Conservation (phyloP, 352 stramenopile species). For the Phytophthora ohioensis region DNA sequence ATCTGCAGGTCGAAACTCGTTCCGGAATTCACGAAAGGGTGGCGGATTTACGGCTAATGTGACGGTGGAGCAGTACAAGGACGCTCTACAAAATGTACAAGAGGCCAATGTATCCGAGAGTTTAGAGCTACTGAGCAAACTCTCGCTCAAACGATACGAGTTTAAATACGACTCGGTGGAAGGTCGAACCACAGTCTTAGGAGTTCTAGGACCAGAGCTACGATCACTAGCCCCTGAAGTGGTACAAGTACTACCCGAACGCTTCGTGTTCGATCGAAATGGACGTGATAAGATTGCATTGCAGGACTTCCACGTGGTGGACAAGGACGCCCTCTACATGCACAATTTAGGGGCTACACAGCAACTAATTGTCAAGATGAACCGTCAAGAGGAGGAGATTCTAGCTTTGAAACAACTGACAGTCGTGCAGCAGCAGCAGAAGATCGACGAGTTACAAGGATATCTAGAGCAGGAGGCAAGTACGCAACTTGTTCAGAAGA, state of each 20-base stretch:
- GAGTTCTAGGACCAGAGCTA: slow-evolving; percentile 71
- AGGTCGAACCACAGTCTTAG: slow-evolving; percentile 68
- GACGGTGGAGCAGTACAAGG: slow-evolving; percentile 56
- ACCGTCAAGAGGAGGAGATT: slow-evolving; percentile 44
- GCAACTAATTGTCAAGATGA: slow-evolving; percentile 67
- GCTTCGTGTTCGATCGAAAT: slow-evolving; percentile 60
- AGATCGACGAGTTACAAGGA: slow-evolving; percentile 50
- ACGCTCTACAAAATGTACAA: slow-evolving; percentile 57
- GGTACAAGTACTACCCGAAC: slow-evolving; percentile 71
- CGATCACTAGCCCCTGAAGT: slow-evolving; percentile 69
- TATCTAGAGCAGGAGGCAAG: slow-evolving; percentile 76
- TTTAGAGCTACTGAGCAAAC: slow-evolving; percentile 53
- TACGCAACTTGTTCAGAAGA: slow-evolving; percentile 66
- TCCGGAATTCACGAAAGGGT: slow-evolving; percentile 37
- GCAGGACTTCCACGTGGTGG: slow-evolving; percentile 87
- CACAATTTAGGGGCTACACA: slow-evolving; percentile 92
- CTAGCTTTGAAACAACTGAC: slow-evolving; percentile 35
- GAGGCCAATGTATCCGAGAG: slow-evolving; percentile 57
- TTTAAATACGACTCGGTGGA: slow-evolving; percentile 84
- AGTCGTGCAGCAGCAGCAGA: slow-evolving; percentile 42
- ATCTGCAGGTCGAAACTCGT: slow-evolving; percentile 24
- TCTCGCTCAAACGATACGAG: slow-evolving; percentile 75
- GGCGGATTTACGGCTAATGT: slow-evolving; percentile 42
- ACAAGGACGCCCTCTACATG: slow-evolving; percentile 93
- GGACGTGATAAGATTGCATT: slow-evolving; percentile 70